Evolutionary conservation across 73 alveolate species (phyloP).

Genomic region (Symbiodinium natans): DNA sequence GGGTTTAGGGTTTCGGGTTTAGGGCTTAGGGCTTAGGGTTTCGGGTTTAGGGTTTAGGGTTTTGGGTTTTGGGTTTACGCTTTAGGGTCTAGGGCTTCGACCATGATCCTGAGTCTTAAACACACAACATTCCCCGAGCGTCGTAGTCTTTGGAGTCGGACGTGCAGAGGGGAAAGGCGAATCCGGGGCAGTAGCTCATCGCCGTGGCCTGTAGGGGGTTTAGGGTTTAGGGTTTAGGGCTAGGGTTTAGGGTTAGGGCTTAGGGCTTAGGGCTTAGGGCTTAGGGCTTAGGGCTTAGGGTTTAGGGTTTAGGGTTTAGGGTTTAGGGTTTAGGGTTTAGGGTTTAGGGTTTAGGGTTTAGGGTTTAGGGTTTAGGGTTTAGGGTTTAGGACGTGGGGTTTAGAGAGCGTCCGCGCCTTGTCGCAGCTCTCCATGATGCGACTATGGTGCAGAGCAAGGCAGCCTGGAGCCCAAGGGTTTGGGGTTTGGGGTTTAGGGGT

Average conservation of each 20-base stretch:
- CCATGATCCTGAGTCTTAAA: background rate
- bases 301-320: background rate
- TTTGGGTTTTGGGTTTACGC: no score
- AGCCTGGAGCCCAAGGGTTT: background rate
- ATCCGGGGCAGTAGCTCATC: slow-evolving; percentile 42
- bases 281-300: background rate
- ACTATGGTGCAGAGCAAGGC: background rate
- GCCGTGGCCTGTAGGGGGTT: slow-evolving; percentile 21
- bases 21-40: no score
- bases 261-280: background rate
- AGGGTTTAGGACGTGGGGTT: no score
- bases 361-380: no score
- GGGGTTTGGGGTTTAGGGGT: background rate
- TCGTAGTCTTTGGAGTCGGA: slow-evolving; percentile 73
- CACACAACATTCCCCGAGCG: background rate
- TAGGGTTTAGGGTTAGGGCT: background rate
- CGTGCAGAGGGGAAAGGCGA: slow-evolving; percentile 76
- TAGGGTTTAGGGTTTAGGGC: no score
- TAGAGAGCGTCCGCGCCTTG: background rate
- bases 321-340: background rate
- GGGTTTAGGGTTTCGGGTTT: no score
- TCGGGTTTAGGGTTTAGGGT: background rate
- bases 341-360: background rate
- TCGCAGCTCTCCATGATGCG: slow-evolving; percentile 2
- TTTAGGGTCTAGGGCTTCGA: background rate